Conservation (phyloP, 2,329 filamentous ascomycete species). For the Fusarium albidum region DNA sequence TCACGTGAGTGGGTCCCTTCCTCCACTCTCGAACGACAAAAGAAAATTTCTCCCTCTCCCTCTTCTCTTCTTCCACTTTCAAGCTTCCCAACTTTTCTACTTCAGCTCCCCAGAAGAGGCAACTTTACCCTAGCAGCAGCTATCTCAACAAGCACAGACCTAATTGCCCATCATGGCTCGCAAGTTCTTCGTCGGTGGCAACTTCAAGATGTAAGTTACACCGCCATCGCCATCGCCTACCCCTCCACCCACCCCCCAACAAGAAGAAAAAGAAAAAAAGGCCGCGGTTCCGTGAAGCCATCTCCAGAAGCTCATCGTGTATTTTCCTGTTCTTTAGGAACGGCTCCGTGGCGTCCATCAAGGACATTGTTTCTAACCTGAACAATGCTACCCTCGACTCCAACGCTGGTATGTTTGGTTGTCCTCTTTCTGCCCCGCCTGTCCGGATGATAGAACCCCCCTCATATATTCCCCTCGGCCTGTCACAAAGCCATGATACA, state of each 20-base stretch:
- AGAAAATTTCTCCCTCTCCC: slow-evolving; percentile 17
- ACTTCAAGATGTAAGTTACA: slow-evolving; percentile 93
- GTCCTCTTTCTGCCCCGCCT: slow-evolving; percentile 5
- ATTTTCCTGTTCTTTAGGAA: slow-evolving; percentile 70
- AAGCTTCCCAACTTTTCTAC: slow-evolving; percentile 8
- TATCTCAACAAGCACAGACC: slow-evolving; percentile 9
- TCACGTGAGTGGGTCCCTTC: slow-evolving; percentile 40
- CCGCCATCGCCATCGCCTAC: slow-evolving; percentile 31
- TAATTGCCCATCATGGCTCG: slow-evolving; percentile 78
- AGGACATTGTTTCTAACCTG: slow-evolving; percentile 87
- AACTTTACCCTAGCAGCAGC: slow-evolving; percentile 29
- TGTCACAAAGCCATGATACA: no score
- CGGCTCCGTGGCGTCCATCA: slow-evolving; percentile 88
- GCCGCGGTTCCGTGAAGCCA: slow-evolving; percentile 35
- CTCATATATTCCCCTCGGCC: background rate
- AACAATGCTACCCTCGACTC: slow-evolving; percentile 85
- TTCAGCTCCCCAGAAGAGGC: background rate
- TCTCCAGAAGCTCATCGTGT: slow-evolving; percentile 26
- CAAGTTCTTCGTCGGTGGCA: slow-evolving; percentile 97
- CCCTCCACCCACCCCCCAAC: slow-evolving; percentile 26
- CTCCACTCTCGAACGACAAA: slow-evolving; percentile 12
- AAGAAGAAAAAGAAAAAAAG: slow-evolving; percentile 36
- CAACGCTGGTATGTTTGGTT: slow-evolving; percentile 70
- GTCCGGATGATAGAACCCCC: slow-evolving; percentile 17
- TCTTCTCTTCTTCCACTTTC: slow-evolving; percentile 1